phyloP scores from a whole-genome alignment of 805 yeast species.

The Pichia exigua region DNA sequence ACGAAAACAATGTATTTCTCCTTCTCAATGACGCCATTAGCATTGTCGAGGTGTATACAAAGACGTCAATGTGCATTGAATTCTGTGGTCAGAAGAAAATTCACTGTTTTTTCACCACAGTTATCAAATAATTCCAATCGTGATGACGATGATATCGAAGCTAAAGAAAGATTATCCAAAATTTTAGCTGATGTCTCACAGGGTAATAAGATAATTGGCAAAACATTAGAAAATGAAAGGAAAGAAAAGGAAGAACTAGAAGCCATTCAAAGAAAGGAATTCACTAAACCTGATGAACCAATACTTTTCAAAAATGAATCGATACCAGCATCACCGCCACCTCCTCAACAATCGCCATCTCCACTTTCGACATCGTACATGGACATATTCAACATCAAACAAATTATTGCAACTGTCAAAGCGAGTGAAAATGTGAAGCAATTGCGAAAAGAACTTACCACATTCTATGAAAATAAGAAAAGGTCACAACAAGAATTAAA shows the following conservation, averaged over 20 bases:
- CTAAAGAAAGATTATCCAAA: constrained; percentile 6
- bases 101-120: not conserved
- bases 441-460: constrained; percentile 25
- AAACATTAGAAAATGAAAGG: not conserved
- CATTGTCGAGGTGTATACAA: not conserved
- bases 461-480: constrained; percentile 20
- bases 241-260: not conserved
- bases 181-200: constrained; percentile 9
- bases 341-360: not conserved
- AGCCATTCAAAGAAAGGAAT: not conserved
- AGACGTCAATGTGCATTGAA: not conserved
- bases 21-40: not conserved
- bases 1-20: not conserved
- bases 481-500: constrained; percentile 26
- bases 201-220: not conserved
- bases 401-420: constrained; percentile 21
- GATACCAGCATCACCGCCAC: not conserved
- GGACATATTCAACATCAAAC: constrained; percentile 12
- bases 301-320: constrained; percentile 3
- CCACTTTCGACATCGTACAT: not conserved
- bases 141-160: not conserved
- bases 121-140: not conserved
- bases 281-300: not conserved
- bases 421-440: constrained; percentile 28
- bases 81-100: not conserved